A percentile compares a stretch with the other conserved stretches of the same genome.
These are phyloP conservation scores for Neofusicoccum umdonicola DNA, from an alignment of 2,329 filamentous ascomycete genomes.

Conservation along the genomic window DNA sequence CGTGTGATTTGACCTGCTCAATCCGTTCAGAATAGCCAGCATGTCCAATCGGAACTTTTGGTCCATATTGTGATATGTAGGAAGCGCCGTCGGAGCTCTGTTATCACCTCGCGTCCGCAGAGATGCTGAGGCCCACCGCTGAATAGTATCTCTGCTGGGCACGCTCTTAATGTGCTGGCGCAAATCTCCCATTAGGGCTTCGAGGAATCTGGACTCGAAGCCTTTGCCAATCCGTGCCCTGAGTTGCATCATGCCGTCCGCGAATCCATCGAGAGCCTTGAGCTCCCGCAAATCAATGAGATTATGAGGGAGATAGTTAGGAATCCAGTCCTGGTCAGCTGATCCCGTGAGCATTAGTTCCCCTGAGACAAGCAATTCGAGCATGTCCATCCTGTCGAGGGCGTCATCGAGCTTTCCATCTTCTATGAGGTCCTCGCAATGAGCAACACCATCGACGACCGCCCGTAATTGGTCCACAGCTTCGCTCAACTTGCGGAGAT, in stretches of 20 bases:
- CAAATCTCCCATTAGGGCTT: slow-evolving; percentile 74
- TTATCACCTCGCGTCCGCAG: slow-evolving; percentile 68
- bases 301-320: slow-evolving; percentile 36
- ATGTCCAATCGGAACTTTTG: slow-evolving; percentile 69
- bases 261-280: slow-evolving; percentile 76
- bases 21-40: slow-evolving; percentile 67
- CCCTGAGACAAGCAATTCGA: slow-evolving; percentile 80
- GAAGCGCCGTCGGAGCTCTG: slow-evolving; percentile 62
- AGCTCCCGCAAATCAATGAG: slow-evolving; percentile 72
- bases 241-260: slow-evolving; percentile 71
- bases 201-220: slow-evolving; percentile 78
- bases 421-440: slow-evolving; percentile 79
- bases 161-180: slow-evolving; percentile 75
- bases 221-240: slow-evolving; percentile 80
- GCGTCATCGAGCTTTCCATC: slow-evolving; percentile 79
- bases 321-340: slow-evolving; percentile 32
- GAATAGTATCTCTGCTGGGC: slow-evolving; percentile 69
- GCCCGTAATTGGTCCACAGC: slow-evolving; percentile 79
- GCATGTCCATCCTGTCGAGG: slow-evolving; percentile 69
- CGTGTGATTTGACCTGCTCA: slow-evolving; percentile 79
- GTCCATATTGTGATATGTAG: slow-evolving; percentile 74
- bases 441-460: slow-evolving; percentile 71
- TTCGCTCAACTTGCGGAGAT: slow-evolving; percentile 76
- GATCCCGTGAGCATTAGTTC: slow-evolving; percentile 49
- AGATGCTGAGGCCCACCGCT: slow-evolving; percentile 79